These are phyloP conservation scores for Coemansia umbellata DNA, from an alignment of 192 early-diverging fungal species.

Conservation along the genomic window DNA sequence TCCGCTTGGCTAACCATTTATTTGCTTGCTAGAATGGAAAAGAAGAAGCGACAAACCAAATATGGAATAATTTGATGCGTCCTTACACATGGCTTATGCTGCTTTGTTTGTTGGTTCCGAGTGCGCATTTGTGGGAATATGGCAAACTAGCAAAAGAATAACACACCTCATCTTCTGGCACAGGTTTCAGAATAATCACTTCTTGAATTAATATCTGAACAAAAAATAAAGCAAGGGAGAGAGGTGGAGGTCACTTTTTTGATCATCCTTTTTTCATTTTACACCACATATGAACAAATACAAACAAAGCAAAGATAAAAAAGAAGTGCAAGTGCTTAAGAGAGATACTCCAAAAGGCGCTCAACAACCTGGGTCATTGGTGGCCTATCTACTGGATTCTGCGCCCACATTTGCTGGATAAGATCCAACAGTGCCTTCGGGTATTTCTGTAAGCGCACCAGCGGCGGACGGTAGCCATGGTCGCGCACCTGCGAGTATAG, in stretches of 20 bases:
- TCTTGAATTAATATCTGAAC: neutral
- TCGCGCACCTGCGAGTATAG: slow-evolving; percentile 61
- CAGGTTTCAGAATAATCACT: too few species aligned
- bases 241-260: neutral
- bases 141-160: too few species aligned
- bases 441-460: slow-evolving; percentile 56
- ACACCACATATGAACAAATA: too few species aligned
- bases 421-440: slow-evolving; percentile 58
- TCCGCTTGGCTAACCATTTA: too few species aligned
- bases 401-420: slow-evolving; percentile 73
- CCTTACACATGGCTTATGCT: too few species aligned
- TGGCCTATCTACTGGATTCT: slow-evolving; percentile 56
- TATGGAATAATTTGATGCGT: too few species aligned
- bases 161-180: too few species aligned
- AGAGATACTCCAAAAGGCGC: slow-evolving; percentile 61
- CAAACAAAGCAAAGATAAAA: slow-evolving; percentile 4
- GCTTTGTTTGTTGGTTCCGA: too few species aligned
- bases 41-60: too few species aligned
- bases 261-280: too few species aligned
- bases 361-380: slow-evolving; percentile 72
- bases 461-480: slow-evolving; percentile 55
- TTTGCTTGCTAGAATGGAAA: too few species aligned
- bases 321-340: slow-evolving; percentile 25
- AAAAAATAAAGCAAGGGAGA: slow-evolving; percentile 1
- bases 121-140: too few species aligned